These are phyloP conservation scores for Microglena sp. DNA, from an alignment of 139 green algal species.

Conservation along the genomic window DNA sequence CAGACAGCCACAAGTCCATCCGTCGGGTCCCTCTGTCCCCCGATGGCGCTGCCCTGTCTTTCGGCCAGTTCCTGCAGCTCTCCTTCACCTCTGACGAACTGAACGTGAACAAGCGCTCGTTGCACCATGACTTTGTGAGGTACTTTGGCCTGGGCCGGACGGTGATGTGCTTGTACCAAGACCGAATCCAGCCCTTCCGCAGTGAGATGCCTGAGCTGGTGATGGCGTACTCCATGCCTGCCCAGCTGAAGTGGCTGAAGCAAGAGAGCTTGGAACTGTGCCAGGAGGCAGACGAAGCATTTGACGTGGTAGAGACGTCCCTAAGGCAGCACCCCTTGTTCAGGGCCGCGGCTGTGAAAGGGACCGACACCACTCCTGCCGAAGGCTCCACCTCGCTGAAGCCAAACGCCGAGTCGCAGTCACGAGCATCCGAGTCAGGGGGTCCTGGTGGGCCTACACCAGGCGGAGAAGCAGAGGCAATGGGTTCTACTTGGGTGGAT, in stretches of 20 bases:
- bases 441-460: too few relatives aligned
- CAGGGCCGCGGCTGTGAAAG: slow-evolving; percentile 2
- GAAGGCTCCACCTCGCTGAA: too few relatives aligned
- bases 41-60: slow-evolving; percentile 55
- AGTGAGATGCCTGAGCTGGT: slow-evolving; percentile 39
- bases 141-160: slow-evolving; percentile 69
- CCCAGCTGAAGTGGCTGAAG: slow-evolving; percentile 23
- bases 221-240: slow-evolving; percentile 26
- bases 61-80: slow-evolving; percentile 59
- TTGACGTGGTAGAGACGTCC: slow-evolving; percentile 42
- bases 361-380: not conserved
- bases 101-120: slow-evolving; percentile 28
- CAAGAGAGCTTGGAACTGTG: slow-evolving; percentile 32
- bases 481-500: too few relatives aligned
- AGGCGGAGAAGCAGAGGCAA: too few relatives aligned
- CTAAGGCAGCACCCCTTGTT: slow-evolving; percentile 35
- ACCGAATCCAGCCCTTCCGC: slow-evolving; percentile 31
- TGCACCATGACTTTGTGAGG: slow-evolving; percentile 57
- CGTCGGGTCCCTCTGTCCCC: slow-evolving; percentile 50
- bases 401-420: too few relatives aligned
- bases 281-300: slow-evolving; percentile 51
- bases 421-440: too few relatives aligned
- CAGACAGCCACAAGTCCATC: not conserved
- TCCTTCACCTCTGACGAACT: slow-evolving; percentile 31
- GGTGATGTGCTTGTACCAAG: slow-evolving; percentile 67